Conservation (phyloP, 768 basidiomycete species). For the Hypholoma sublateritium region DNA sequence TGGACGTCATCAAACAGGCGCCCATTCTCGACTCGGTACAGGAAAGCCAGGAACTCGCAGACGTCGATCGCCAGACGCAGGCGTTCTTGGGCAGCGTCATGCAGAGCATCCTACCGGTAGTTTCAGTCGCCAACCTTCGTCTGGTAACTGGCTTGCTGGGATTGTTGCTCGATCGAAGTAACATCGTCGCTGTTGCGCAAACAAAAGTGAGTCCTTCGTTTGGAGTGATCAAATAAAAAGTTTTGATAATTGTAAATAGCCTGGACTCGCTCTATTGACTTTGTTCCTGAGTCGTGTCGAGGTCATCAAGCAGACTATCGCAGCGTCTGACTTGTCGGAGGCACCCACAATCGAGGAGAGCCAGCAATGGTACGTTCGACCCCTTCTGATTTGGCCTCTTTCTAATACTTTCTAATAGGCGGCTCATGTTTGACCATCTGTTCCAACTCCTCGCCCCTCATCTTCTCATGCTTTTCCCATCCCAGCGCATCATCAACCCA, state of each 20-base stretch:
- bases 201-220: constrained; percentile 63
- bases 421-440: constrained; percentile 83
- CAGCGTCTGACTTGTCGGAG: constrained; percentile 51
- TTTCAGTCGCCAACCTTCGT: constrained; percentile 76
- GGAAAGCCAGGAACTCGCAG: constrained; percentile 59
- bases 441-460: constrained; percentile 79
- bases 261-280: constrained; percentile 89
- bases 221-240: neutral
- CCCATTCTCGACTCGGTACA: constrained; percentile 66
- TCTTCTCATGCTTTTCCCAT: constrained; percentile 85
- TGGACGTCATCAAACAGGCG: constrained; percentile 86
- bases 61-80: constrained; percentile 87
- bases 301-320: constrained; percentile 76
- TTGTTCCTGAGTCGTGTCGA: constrained; percentile 92
- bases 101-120: constrained; percentile 82
- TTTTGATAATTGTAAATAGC: constrained; percentile 44
- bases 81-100: constrained; percentile 84
- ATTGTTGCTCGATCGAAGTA: constrained; percentile 75
- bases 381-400: neutral
- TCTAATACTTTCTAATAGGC: constrained; percentile 49
- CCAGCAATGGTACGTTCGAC: constrained; percentile 58
- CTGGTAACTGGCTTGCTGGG: constrained; percentile 86
- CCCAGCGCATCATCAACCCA: constrained; percentile 59
- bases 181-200: constrained; percentile 69
- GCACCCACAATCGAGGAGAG: constrained; percentile 70